A percentile compares a stretch with the other conserved stretches of the same genome.
These are phyloP conservation scores for Cutaneotrichosporon spelunceum DNA, from an alignment of 1,284 basidiomycete genomes.

Conservation along the genomic window DNA sequence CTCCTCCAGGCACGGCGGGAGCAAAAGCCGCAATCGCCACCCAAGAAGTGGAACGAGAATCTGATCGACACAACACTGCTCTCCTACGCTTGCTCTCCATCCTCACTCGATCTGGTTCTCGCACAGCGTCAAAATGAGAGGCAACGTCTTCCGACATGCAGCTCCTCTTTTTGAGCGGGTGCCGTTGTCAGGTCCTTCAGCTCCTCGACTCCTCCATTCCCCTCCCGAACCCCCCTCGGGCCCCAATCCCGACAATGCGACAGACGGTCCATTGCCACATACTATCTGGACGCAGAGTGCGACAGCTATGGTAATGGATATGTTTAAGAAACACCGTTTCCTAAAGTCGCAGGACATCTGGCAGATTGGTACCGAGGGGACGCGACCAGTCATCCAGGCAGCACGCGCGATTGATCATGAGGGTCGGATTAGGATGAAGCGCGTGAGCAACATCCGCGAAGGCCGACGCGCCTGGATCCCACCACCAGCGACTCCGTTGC, in stretches of 20 bases:
- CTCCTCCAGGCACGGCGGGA: slow-evolving; percentile 1
- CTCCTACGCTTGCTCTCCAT: neutral
- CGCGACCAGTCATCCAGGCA: slow-evolving; percentile 22
- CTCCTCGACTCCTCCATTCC: neutral
- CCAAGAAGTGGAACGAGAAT: neutral
- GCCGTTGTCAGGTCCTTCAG: too few relatives aligned
- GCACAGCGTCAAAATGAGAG: neutral
- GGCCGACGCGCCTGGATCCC: slow-evolving; percentile 32
- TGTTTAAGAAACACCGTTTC: slow-evolving; percentile 4
- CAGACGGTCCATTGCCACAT: neutral
- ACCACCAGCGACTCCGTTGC: slow-evolving; percentile 25
- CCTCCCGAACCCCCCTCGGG: neutral
- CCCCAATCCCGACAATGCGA: neutral
- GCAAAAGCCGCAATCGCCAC: neutral
- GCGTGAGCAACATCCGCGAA: slow-evolving; percentile 32
- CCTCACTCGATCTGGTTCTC: neutral
- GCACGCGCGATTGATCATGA: slow-evolving; percentile 19
- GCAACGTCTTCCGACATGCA: neutral
- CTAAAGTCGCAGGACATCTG: slow-evolving; percentile 27
- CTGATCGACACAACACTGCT: neutral
- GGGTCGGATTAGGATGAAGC: slow-evolving; percentile 34
- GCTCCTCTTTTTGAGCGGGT: neutral
- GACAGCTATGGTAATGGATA: slow-evolving; percentile 6
- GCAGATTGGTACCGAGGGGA: slow-evolving; percentile 23
- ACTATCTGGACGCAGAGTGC: slow-evolving; percentile 8